These are phyloP conservation scores for Rutidosis leptorrhynchoides DNA, from an alignment of 129 eudicot species.

Conservation along the genomic window DNA sequence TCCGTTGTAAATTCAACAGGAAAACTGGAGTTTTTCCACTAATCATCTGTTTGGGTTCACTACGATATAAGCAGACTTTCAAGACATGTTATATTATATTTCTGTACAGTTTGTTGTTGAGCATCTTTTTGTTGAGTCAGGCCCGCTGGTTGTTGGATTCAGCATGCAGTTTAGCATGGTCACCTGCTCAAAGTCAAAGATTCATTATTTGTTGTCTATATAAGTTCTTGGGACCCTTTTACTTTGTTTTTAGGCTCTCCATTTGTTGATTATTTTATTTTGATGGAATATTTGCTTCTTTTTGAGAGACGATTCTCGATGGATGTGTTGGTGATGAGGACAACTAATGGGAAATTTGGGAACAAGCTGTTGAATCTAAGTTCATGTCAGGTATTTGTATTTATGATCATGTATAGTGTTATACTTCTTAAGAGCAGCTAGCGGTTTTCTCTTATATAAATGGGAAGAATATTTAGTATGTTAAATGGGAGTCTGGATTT, in stretches of 20 bases:
- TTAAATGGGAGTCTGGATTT: background rate
- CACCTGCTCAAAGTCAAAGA: slow-evolving; percentile 22
- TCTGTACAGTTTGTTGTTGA: slow-evolving; percentile 8
- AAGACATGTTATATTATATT: slow-evolving; percentile 1
- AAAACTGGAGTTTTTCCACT: background rate
- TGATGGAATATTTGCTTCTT: slow-evolving; percentile 26
- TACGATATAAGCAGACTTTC: background rate
- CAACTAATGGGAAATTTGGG: slow-evolving; percentile 21
- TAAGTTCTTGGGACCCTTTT: slow-evolving; percentile 17
- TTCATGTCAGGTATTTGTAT: slow-evolving; percentile 22
- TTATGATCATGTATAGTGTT: slow-evolving; percentile 25
- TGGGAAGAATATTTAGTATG: background rate
- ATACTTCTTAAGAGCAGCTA: background rate
- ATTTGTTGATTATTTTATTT: slow-evolving; percentile 30
- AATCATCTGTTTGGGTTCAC: background rate
- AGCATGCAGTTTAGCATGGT: slow-evolving; percentile 1
- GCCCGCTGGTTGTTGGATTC: background rate
- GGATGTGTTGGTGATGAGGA: slow-evolving; percentile 16
- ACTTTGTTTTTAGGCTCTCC: slow-evolving; percentile 25
- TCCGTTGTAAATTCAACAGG: background rate
- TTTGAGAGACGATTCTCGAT: slow-evolving; percentile 19
- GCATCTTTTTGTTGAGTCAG: background rate
- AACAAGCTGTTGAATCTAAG: background rate
- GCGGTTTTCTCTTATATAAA: slow-evolving; percentile 1
- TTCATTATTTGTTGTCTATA: slow-evolving; percentile 35